Evolutionary conservation across 2,329 filamentous ascomycete genomes (phyloP).

Genomic region (Drechmeria coniospora): DNA sequence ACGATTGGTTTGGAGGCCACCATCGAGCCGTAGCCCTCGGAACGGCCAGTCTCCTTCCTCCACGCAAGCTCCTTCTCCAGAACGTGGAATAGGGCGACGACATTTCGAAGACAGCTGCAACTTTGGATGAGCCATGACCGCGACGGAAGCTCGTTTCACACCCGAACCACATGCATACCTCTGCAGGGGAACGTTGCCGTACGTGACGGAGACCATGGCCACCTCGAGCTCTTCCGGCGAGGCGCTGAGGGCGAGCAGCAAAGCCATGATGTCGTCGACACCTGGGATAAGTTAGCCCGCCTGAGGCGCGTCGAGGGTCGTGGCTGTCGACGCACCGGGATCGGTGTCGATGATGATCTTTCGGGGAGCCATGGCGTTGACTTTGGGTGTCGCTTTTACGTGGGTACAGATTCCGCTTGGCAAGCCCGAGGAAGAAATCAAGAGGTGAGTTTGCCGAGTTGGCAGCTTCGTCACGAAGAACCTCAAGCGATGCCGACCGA

Average conservation of each 20-base stretch:
- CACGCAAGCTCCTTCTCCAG: conserved; percentile 79
- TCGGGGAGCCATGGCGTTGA: conserved; percentile 42
- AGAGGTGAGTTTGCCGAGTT: too few relatives aligned
- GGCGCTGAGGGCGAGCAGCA: conserved; percentile 73
- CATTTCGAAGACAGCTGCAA: conserved; percentile 67
- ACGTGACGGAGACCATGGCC: conserved; percentile 73
- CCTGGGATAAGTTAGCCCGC: conserved; percentile 26
- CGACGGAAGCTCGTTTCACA: neutral
- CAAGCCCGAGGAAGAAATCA: too few relatives aligned
- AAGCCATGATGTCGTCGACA: conserved; percentile 79
- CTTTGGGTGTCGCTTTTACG: neutral
- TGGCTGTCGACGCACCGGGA: conserved; percentile 41
- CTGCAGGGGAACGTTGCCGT: conserved; percentile 80
- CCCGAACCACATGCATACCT: conserved; percentile 35
- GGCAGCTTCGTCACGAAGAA: too few relatives aligned
- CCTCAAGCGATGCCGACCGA: too few relatives aligned
- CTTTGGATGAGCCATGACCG: neutral
- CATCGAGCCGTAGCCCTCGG: conserved; percentile 59
- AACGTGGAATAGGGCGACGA: conserved; percentile 79
- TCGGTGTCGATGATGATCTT: conserved; percentile 95
- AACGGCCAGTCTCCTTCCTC: conserved; percentile 53
- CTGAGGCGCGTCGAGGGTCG: neutral
- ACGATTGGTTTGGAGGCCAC: conserved; percentile 64
- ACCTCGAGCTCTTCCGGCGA: conserved; percentile 75
- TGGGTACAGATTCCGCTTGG: too few relatives aligned